Conservation (phyloP, 495 filamentous ascomycete genomes). For the Platismatia glauca region DNA sequence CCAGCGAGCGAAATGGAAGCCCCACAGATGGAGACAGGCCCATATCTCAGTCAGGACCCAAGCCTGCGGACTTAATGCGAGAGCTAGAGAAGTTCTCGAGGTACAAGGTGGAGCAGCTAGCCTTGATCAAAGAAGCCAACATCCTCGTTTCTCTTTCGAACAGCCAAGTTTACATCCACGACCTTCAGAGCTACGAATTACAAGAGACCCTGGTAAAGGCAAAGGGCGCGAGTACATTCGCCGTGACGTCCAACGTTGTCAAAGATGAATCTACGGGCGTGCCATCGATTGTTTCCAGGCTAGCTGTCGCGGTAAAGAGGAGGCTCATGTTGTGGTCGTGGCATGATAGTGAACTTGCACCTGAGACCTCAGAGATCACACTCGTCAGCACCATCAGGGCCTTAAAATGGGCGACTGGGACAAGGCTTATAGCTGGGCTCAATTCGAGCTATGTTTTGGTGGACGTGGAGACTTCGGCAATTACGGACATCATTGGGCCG, state of each 20-base stretch:
- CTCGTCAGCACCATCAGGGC: slow-evolving; percentile 72
- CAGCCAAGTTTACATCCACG: slow-evolving; percentile 76
- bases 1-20: slow-evolving; percentile 19
- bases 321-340: slow-evolving; percentile 86
- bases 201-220: slow-evolving; percentile 72
- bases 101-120: slow-evolving; percentile 81
- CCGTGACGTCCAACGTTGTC: slow-evolving; percentile 88
- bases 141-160: slow-evolving; percentile 85
- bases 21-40: slow-evolving; percentile 19
- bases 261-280: slow-evolving; percentile 80
- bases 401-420: slow-evolving; percentile 81
- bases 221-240: slow-evolving; percentile 80
- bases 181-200: slow-evolving; percentile 72
- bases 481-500: slow-evolving; percentile 70
- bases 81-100: slow-evolving; percentile 92
- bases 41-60: slow-evolving; percentile 35
- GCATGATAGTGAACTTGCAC: slow-evolving; percentile 82
- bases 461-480: slow-evolving; percentile 61
- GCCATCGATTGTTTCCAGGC: slow-evolving; percentile 76
- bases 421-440: slow-evolving; percentile 76
- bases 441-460: slow-evolving; percentile 82
- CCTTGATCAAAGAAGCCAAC: slow-evolving; percentile 88
- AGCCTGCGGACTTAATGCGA: slow-evolving; percentile 73
- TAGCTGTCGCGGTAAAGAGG: slow-evolving; percentile 88
- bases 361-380: slow-evolving; percentile 64